Evolutionary conservation across 345 rosid genomes (phyloP).

Genomic region (Melaleuca alternifolia): DNA sequence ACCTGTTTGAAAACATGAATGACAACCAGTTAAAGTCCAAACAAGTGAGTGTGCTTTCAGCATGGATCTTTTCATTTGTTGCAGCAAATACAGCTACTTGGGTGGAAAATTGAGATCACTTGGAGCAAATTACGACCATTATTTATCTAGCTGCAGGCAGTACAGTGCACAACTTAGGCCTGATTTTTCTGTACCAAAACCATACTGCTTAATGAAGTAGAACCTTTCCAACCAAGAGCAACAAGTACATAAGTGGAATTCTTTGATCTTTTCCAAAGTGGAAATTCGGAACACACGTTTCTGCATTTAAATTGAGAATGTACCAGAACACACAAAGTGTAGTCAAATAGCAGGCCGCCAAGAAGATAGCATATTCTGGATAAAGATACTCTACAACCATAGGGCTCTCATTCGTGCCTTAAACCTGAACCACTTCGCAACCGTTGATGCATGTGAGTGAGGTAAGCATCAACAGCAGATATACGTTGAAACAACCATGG

Average conservation of each 20-base stretch:
- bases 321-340: background rate
- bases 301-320: background rate
- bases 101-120: background rate
- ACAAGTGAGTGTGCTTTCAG: background rate
- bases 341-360: background rate
- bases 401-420: background rate
- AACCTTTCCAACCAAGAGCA: background rate
- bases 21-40: background rate
- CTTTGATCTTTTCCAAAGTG: background rate
- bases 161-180: background rate
- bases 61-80: too few relatives aligned
- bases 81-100: background rate
- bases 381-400: background rate
- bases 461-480: background rate
- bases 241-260: background rate
- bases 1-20: conserved; percentile 41
- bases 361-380: background rate
- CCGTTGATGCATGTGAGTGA: background rate
- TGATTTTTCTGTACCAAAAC: background rate
- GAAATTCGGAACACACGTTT: background rate
- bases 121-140: background rate
- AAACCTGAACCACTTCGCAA: background rate
- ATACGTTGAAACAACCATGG: background rate
- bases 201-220: background rate
- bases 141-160: background rate